Evolutionary conservation across 2,329 filamentous ascomycete genomes (phyloP).

Genomic region (Pseudopithomyces maydicus): DNA sequence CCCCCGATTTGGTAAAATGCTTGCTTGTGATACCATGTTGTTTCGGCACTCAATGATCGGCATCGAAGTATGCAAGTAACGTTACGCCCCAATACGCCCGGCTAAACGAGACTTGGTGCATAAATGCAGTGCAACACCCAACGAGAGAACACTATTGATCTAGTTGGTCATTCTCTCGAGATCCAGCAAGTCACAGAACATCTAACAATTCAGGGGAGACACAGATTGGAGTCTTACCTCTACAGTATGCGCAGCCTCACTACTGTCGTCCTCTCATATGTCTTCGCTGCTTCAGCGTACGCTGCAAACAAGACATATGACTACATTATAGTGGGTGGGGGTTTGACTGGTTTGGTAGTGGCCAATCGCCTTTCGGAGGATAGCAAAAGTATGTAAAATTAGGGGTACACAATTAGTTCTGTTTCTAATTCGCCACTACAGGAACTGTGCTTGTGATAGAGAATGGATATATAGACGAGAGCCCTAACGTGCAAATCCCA

Average conservation of each 20-base stretch:
- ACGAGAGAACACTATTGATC: no score
- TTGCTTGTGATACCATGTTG: no score
- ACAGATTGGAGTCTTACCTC: no score
- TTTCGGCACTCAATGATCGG: no score
- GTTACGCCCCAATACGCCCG: no score
- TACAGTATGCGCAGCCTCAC: not conserved
- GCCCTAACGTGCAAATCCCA: slow-evolving; percentile 11
- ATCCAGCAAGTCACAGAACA: no score
- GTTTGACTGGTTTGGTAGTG: slow-evolving; percentile 22
- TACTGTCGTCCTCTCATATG: not conserved
- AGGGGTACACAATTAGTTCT: not conserved
- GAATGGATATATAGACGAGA: slow-evolving; percentile 18
- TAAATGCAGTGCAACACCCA: no score
- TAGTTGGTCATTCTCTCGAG: no score
- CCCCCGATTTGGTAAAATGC: no score
- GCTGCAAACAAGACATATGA: slow-evolving; percentile 14
- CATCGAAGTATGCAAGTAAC: no score
- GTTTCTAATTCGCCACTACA: not conserved
- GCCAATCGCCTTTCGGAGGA: slow-evolving; percentile 24
- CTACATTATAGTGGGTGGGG: slow-evolving; percentile 28
- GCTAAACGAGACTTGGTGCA: no score
- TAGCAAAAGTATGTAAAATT: slow-evolving; percentile 5
- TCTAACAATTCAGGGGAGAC: no score
- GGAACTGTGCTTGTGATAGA: slow-evolving; percentile 23
- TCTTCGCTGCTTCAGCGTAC: not conserved